phyloP scores from a whole-genome alignment of 2,329 filamentous ascomycete species.

The Pseudocercospora pini-densiflorae region DNA sequence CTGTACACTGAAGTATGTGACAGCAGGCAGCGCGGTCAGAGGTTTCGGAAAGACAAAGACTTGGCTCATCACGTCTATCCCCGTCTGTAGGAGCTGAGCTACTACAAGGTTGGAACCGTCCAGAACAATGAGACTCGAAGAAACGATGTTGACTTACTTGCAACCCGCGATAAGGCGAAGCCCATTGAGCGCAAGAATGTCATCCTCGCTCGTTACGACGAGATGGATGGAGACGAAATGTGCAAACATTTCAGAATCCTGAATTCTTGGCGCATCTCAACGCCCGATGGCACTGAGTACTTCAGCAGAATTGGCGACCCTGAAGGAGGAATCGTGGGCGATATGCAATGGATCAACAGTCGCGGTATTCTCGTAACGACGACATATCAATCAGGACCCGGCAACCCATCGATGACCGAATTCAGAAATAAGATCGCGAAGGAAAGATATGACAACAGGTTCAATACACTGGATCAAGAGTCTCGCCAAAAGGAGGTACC shows the following conservation, averaged over 20 bases:
- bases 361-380: too few species aligned
- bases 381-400: neutral
- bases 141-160: neutral
- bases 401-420: too few species aligned
- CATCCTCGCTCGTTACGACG: neutral
- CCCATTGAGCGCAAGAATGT: neutral
- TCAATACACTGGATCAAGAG: too few species aligned
- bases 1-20: too few species aligned
- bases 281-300: neutral
- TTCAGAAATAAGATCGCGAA: too few species aligned
- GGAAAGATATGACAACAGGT: too few species aligned
- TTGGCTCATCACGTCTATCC: too few species aligned
- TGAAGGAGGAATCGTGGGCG: neutral
- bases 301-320: neutral
- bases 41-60: too few species aligned
- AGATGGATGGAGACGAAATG: neutral
- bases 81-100: neutral
- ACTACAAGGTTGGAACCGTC: neutral
- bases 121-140: neutral
- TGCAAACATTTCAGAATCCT: neutral
- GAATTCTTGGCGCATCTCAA: neutral
- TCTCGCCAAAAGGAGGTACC: too few species aligned
- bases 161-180: too few species aligned
- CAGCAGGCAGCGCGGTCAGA: too few species aligned
- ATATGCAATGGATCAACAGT: too few species aligned